Conservation (phyloP, 352 stramenopile species). For the Globisporangium rhizosaccharum region DNA sequence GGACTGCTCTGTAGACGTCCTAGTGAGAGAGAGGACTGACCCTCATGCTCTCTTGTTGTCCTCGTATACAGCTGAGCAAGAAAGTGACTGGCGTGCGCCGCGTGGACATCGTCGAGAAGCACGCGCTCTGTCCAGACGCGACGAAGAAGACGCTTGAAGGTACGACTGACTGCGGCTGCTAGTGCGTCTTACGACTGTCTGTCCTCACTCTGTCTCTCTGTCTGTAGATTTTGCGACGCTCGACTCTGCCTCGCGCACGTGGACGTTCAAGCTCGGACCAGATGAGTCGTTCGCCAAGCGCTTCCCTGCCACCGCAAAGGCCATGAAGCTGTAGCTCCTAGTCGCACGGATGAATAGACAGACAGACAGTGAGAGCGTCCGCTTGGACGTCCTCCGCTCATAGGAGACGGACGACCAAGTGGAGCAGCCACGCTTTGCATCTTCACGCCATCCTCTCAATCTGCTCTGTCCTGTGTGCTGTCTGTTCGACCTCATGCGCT, state of each 20-base stretch:
- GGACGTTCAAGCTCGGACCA: slow-evolving; percentile 40
- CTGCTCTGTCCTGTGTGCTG: no score
- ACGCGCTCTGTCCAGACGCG: slow-evolving; percentile 29
- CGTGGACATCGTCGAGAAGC: slow-evolving; percentile 38
- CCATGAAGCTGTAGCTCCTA: slow-evolving; percentile 32
- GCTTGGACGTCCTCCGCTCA: neutral
- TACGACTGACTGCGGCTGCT: slow-evolving; percentile 8
- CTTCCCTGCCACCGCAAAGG: slow-evolving; percentile 39
- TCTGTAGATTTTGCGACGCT: slow-evolving; percentile 41
- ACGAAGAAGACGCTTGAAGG: slow-evolving; percentile 44
- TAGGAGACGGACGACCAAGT: no score
- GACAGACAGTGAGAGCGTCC: no score
- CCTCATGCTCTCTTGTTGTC: neutral
- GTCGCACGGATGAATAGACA: neutral
- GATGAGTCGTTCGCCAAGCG: slow-evolving; percentile 49
- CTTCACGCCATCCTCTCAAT: no score
- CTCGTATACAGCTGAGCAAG: slow-evolving; percentile 21
- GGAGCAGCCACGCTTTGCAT: no score
- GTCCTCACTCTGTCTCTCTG: neutral
- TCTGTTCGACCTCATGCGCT: no score
- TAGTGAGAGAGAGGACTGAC: neutral
- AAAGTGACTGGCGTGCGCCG: slow-evolving; percentile 30
- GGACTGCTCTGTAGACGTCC: neutral
- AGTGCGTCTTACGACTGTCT: slow-evolving; percentile 10
- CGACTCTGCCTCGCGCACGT: slow-evolving; percentile 37